Base-by-base conservation (phyloP, 2,329 filamentous ascomycete genomes). In the Colletotrichum chrysophilum region DNA sequence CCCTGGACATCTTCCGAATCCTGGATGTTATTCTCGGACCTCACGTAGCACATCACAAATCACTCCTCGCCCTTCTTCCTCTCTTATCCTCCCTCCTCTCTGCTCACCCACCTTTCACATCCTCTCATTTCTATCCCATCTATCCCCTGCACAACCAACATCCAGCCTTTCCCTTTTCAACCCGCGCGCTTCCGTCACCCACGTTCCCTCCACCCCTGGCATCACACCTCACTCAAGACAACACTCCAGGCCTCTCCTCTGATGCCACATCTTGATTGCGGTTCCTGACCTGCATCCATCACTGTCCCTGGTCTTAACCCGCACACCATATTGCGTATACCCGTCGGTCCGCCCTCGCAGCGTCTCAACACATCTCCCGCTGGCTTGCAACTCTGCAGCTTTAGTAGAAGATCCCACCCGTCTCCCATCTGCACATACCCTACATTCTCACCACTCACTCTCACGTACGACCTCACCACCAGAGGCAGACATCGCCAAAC, bases 1-100 rank as follows among this genome's bases (percentile, higher is more conserved):
- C 32, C 66, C 61, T 61, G 48, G 28, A 71, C 48, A 30, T 26
- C 48, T 62, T 36, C 68, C 61, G 52, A 66, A 71, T 70, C 21
- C 62, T 73, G 73, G n/a, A 65, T 73, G 70, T 75, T 75, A 75
- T 75, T 73, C 73, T 73, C 70, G 73, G 73, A 73, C 73, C 73
- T 75, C 64, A 67, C 56, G 70, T 73, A 14, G 65, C 73, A 73
- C 70, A 75, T 66, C 64, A 62, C 64, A 75, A 68, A 68, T 64
- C 55, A 67, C n/a, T 64, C 36, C 34, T 30, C 28, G 18, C 43
- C 8, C 38, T 24, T 48, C 32, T 48, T 52, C 7, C 64, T 60
- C 48, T 24, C 14, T 43, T 58, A 64, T 55, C 43, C 16, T 60
- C 28, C 18, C 55, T 43, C 30, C 32, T 18, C 68, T 30, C 30